A percentile compares a stretch with the other conserved stretches of the same genome.
Evolutionary conservation across 192 early-diverging fungal species (phyloP).

Genomic region (Funneliformis mosseae): DNA sequence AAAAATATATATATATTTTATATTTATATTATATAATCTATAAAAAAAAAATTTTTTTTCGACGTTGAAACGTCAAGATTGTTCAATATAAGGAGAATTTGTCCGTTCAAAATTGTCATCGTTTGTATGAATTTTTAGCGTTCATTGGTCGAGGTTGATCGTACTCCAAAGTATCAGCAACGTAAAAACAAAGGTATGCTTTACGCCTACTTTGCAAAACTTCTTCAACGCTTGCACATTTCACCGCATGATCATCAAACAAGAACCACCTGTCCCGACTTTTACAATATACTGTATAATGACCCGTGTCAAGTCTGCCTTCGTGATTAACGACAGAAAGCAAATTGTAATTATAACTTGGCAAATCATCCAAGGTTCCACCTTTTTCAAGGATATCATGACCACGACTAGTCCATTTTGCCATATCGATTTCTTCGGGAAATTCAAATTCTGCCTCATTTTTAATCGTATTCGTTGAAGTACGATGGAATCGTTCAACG

Average conservation of each 20-base stretch:
- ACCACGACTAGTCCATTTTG: constrained; percentile 41
- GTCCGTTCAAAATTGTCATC: neutral
- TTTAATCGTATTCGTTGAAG: constrained; percentile 27
- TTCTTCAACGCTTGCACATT: neutral
- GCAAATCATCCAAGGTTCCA: constrained; percentile 53
- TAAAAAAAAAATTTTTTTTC: neutral
- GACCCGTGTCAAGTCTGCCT: constrained; percentile 92
- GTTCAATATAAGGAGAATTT: neutral
- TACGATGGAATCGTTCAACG: constrained; percentile 36
- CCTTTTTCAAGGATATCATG: constrained; percentile 38
- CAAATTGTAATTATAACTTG: constrained; percentile 77
- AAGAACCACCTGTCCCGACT: constrained; percentile 9
- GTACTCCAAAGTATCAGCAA: constrained; percentile 16
- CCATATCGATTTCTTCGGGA: constrained; percentile 36
- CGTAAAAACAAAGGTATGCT: constrained; percentile 13
- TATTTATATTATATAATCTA: neutral
- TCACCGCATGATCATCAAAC: constrained; percentile 20
- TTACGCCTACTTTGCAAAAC: constrained; percentile 19
- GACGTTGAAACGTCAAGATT: neutral
- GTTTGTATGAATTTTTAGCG: neutral
- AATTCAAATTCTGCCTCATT: constrained; percentile 28
- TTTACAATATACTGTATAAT: constrained; percentile 65
- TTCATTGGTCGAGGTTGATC: neutral
- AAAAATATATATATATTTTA: neutral
- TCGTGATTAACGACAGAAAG: constrained; percentile 93